Conservation (phyloP, 169 alveolate species). For the Plasmodium chabaudi region DNA sequence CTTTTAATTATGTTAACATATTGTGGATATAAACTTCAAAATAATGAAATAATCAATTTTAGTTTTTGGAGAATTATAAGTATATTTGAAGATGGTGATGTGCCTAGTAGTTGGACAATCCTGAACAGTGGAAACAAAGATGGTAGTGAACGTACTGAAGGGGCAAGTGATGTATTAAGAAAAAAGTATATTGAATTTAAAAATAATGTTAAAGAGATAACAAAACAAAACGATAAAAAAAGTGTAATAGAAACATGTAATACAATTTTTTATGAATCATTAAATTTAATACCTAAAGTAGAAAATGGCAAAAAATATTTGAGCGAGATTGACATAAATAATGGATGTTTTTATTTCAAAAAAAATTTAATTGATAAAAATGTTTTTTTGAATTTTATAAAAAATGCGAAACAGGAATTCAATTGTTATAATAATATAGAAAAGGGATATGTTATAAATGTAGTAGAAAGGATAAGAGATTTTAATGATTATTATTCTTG, state of each 20-base stretch:
- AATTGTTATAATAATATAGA: constrained; percentile 37
- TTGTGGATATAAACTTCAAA: constrained; percentile 50
- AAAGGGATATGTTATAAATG: constrained; percentile 64
- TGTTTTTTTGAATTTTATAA: constrained; percentile 24
- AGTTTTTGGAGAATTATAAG: constrained; percentile 66
- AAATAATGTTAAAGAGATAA: constrained; percentile 7
- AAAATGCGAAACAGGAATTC: constrained; percentile 50
- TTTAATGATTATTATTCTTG: constrained; percentile 69
- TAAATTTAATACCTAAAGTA: constrained; percentile 11
- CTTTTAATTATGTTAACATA: constrained; percentile 59
- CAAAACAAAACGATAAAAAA: constrained; percentile 1
- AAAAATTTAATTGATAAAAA: constrained; percentile 69
- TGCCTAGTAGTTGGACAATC: constrained; percentile 42
- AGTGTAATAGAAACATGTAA: neutral
- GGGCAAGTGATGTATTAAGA: constrained; percentile 1
- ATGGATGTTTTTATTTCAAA: constrained; percentile 62
- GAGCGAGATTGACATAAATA: constrained; percentile 37
- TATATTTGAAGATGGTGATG: constrained; percentile 37
- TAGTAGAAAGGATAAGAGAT: constrained; percentile 55
- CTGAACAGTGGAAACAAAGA: neutral
- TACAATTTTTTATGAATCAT: constrained; percentile 42
- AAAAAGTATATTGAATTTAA: constrained; percentile 41
- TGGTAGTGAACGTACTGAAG: neutral
- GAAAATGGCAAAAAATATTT: constrained; percentile 10
- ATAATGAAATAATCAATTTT: constrained; percentile 39